These are phyloP conservation scores for Backusella westeae DNA, from an alignment of 192 early-diverging fungal genomes.

Conservation along the genomic window DNA sequence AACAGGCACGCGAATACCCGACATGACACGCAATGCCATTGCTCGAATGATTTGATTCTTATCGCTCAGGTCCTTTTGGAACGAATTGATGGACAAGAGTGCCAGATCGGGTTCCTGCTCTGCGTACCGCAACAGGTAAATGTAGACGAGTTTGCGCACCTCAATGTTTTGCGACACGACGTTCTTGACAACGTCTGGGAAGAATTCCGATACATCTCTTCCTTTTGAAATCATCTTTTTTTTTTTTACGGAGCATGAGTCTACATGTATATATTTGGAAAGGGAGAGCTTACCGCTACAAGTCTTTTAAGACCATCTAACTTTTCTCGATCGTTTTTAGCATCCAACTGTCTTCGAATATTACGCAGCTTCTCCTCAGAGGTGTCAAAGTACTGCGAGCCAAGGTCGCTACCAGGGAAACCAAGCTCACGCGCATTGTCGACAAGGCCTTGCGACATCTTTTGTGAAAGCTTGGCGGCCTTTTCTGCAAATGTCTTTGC, in stretches of 20 bases:
- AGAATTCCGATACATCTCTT: conserved; percentile 86
- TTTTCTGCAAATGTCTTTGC: conserved; percentile 72
- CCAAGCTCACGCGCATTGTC: conserved; percentile 89
- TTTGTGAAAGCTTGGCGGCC: conserved; percentile 77
- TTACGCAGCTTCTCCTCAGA: conserved; percentile 82
- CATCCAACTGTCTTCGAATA: conserved; percentile 72
- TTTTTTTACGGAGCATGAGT: too few relatives aligned
- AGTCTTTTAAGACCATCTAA: conserved; percentile 89
- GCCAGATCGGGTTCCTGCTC: conserved; percentile 97
- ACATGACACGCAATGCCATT: conserved; percentile 95
- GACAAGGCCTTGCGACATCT: conserved; percentile 80
- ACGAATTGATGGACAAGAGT: conserved; percentile 94
- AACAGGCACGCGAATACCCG: conserved; percentile 87
- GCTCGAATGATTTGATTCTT: conserved; percentile 90
- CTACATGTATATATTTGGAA: background rate
- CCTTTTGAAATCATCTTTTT: conserved; percentile 84
- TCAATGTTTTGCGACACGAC: conserved; percentile 89
- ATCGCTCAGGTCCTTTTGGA: conserved; percentile 95
- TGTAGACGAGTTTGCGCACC: conserved; percentile 93
- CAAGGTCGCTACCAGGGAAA: conserved; percentile 52
- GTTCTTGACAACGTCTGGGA: conserved; percentile 96
- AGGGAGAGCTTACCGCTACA: conserved; percentile 63
- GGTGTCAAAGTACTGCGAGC: conserved; percentile 86
- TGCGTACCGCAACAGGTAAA: conserved; percentile 93
- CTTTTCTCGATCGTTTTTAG: conserved; percentile 89